These are phyloP conservation scores for Aspergillaceae sp. DNA, from an alignment of 2,329 filamentous ascomycete genomes.

Conservation along the genomic window DNA sequence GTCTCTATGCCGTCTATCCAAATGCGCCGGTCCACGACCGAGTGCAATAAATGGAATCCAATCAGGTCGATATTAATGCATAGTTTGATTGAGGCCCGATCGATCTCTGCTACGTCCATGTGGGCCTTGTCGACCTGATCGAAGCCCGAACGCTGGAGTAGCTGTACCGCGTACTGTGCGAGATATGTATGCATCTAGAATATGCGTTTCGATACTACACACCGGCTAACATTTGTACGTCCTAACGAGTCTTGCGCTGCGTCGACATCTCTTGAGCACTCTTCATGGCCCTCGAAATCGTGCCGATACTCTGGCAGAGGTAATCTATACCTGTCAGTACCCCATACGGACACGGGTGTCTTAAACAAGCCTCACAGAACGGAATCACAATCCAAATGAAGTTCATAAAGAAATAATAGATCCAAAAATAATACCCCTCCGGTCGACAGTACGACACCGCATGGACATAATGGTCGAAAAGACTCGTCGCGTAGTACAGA, in stretches of 20 bases:
- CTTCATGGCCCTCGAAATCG: conserved; percentile 23
- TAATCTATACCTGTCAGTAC: conserved; percentile 16
- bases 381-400: conserved; percentile 59
- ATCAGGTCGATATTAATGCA: too few species aligned
- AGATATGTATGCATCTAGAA: background rate
- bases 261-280: conserved; percentile 12
- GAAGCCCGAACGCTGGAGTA: background rate
- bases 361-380: conserved; percentile 35
- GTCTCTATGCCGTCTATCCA: too few species aligned
- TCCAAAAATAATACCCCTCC: conserved; percentile 57
- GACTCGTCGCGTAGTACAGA: conserved; percentile 56
- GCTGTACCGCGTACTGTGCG: background rate
- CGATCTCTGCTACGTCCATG: background rate
- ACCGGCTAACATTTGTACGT: too few species aligned
- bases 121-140: background rate
- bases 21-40: too few species aligned
- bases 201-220: too few species aligned
- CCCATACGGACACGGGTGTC: background rate
- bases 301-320: conserved; percentile 22
- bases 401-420: conserved; percentile 59
- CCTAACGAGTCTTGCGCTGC: conserved; percentile 20
- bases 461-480: conserved; percentile 51
- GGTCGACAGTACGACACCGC: conserved; percentile 51
- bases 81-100: background rate
- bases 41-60: too few species aligned